A percentile compares a stretch with the other conserved stretches of the same genome.
Conservation (phyloP, 352 stramenopile species). For the Pythium periplocum region DNA sequence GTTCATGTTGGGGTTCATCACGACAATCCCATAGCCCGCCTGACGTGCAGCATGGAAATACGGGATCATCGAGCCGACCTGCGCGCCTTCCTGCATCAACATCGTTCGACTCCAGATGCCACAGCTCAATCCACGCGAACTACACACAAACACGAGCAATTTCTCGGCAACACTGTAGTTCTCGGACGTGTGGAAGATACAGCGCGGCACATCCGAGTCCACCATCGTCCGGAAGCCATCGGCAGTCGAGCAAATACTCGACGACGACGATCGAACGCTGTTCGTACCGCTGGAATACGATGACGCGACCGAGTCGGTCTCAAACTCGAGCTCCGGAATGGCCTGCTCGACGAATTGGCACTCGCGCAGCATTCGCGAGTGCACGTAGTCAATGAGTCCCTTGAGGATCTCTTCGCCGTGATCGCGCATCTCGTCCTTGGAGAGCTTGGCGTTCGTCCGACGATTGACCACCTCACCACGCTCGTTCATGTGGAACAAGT, state of each 20-base stretch:
- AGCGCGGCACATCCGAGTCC: constrained; percentile 68
- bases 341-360: constrained; percentile 75
- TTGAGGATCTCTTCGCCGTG: constrained; percentile 68
- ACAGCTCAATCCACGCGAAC: constrained; percentile 64
- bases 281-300: constrained; percentile 35
- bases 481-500: constrained; percentile 53
- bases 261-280: constrained; percentile 63
- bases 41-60: constrained; percentile 76
- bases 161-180: constrained; percentile 76
- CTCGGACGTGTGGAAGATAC: constrained; percentile 77
- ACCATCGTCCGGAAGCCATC: constrained; percentile 83
- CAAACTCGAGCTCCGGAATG: constrained; percentile 68
- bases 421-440: constrained; percentile 60
- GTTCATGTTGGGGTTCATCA: constrained; percentile 91
- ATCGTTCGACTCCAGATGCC: constrained; percentile 87
- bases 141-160: constrained; percentile 81
- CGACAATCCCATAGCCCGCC: constrained; percentile 76
- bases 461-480: constrained; percentile 48
- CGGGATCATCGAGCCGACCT: constrained; percentile 86
- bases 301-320: constrained; percentile 13
- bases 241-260: constrained; percentile 76
- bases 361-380: constrained; percentile 75
- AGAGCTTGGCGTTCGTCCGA: constrained; percentile 42
- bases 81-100: constrained; percentile 78
- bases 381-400: constrained; percentile 66